Conservation (phyloP, 2,329 filamentous ascomycete species). For the Aspergillus melleus region DNA sequence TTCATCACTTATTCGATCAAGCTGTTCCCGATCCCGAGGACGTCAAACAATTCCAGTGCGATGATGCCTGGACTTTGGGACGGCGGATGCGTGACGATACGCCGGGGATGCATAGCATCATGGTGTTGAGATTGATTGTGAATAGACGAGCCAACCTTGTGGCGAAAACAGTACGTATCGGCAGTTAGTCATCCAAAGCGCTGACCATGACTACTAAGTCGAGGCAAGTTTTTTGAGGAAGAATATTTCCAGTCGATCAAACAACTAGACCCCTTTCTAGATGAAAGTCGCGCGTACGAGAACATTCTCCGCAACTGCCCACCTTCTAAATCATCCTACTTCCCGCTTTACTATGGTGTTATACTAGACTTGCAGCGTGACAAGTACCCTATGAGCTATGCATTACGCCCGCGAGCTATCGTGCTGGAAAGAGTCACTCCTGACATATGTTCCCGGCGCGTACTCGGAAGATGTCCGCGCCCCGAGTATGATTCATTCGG, state of each 20-base stretch:
- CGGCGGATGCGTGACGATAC: conserved; percentile 6
- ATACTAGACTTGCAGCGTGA: too few species aligned
- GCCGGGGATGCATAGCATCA: conserved; percentile 3
- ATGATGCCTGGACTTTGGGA: conserved; percentile 4
- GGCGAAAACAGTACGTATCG: conserved; percentile 4
- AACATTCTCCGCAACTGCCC: too few species aligned
- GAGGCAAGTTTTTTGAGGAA: not conserved
- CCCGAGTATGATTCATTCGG: too few species aligned
- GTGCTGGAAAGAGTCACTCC: too few species aligned
- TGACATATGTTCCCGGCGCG: too few species aligned
- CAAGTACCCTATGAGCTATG: too few species aligned
- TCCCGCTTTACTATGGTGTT: too few species aligned
- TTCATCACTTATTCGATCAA: not conserved
- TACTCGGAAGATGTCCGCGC: too few species aligned
- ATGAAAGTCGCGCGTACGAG: too few species aligned
- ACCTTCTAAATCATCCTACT: too few species aligned
- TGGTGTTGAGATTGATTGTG: conserved; percentile 3
- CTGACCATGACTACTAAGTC: not conserved
- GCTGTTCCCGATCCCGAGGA: not conserved
- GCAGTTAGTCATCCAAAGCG: not conserved
- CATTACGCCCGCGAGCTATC: too few species aligned
- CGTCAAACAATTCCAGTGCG: conserved; percentile 5
- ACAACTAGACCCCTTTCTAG: too few species aligned
- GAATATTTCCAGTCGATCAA: conserved; percentile 4
- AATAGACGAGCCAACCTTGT: not conserved